Base-by-base conservation (phyloP, 495 filamentous ascomycete species). In the Aspergillus biplanus region DNA sequence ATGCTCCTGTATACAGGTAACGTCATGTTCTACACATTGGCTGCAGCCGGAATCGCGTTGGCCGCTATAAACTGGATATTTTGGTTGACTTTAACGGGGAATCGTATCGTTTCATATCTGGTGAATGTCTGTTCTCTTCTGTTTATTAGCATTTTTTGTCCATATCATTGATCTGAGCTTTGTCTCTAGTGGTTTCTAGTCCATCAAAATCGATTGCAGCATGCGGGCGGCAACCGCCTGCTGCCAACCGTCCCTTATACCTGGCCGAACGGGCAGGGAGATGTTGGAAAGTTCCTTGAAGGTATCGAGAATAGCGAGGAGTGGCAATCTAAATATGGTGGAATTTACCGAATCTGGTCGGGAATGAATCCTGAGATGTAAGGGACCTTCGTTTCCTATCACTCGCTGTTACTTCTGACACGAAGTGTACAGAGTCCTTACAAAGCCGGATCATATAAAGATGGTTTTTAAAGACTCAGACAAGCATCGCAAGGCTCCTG, bases 351-450 rank as follows among this genome's bases (percentile, higher is more conserved):
- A 4, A 59, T 77, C 37, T 77, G 74, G 74, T 44, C 60, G 27
- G 73, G 74, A 6, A 73, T 68, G 62, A 71, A 42, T 7, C 59
- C 69, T 7, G 74, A 77, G 63, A 54, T 77, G 71, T 73, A 62
- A 64, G 70, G 34, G 6, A 5, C 33, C 11, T 21, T 9, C n/a
- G 7, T 13, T 27, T 13, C 33, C 0, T 31, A 18, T 37, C 32
- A 44, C 39, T 44, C 39, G 15, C 39, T 44, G 39, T 44, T 44
- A 44, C 39, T 44, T 44, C 27, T 53, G 47, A 27, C 33, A 27
- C 39, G 33, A 61, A 35, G 12, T 7, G 12, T 4, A 37, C 52
- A 63, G 61, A 18, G 71, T 74, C 16, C 54, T 74, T 9, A 70
- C 64, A 6, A 35, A 58, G 12, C 68, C 72, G 9, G 62, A 65